These are phyloP conservation scores for Kingdonia uniflora DNA, from an alignment of 164 flowering plant genomes.

Conservation along the genomic window DNA sequence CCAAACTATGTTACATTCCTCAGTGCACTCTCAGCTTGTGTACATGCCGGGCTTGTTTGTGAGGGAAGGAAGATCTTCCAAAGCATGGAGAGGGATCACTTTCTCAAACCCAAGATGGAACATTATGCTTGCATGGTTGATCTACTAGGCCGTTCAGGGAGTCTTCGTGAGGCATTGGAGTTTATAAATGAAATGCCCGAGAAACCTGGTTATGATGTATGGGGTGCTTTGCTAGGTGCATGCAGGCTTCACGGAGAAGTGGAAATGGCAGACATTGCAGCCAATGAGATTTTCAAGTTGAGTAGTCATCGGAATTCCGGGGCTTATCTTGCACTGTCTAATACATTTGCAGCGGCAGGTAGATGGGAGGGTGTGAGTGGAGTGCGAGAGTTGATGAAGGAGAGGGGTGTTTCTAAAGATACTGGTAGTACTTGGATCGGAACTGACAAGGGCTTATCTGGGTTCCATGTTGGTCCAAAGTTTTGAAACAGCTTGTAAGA, in stretches of 20 bases:
- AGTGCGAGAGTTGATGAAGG: slow-evolving; percentile 72
- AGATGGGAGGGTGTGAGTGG: slow-evolving; percentile 66
- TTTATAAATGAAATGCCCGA: slow-evolving; percentile 62
- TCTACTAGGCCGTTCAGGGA: slow-evolving; percentile 74
- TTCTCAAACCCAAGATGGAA: slow-evolving; percentile 73
- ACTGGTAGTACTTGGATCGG: slow-evolving; percentile 71
- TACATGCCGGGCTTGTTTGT: slow-evolving; percentile 69
- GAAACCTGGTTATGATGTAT: slow-evolving; percentile 77
- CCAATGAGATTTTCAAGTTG: slow-evolving; percentile 64
- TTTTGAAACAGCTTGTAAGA: too few relatives aligned
- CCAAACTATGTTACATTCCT: slow-evolving; percentile 86
- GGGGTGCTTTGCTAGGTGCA: slow-evolving; percentile 89
- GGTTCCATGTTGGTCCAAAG: slow-evolving; percentile 12
- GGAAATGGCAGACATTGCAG: slow-evolving; percentile 70
- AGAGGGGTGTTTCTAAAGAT: slow-evolving; percentile 55
- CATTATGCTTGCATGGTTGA: slow-evolving; percentile 98
- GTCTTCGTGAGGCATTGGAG: slow-evolving; percentile 51
- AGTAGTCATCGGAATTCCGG: slow-evolving; percentile 49
- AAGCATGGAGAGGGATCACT: slow-evolving; percentile 62
- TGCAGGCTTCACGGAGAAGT: slow-evolving; percentile 62
- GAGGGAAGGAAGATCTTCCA: slow-evolving; percentile 58
- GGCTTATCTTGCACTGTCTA: slow-evolving; percentile 76
- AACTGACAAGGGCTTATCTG: slow-evolving; percentile 26
- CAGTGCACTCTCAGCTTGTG: slow-evolving; percentile 83
- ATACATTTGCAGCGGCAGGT: slow-evolving; percentile 75